Conservation (phyloP, 148 eudicot species). For the Silene latifolia region DNA sequence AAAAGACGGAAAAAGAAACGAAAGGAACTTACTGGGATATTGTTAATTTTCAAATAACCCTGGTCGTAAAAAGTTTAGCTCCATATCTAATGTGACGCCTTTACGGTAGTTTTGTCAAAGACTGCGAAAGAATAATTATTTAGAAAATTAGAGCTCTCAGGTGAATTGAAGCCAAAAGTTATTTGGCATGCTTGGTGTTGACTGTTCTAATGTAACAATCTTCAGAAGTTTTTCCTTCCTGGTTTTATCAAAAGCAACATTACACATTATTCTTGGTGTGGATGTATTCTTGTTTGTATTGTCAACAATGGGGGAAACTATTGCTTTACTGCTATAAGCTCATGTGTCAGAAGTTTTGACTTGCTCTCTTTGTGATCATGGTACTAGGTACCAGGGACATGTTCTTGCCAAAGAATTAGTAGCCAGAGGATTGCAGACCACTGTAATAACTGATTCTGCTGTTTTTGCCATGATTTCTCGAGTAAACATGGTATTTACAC, state of each 20-base stretch:
- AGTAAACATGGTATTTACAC: conserved; percentile 75
- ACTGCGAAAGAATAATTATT: neutral
- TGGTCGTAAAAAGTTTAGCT: neutral
- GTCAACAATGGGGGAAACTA: neutral
- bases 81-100: neutral
- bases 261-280: neutral
- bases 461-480: conserved; percentile 99
- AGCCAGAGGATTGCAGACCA: conserved; percentile 85
- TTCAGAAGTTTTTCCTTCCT: no score
- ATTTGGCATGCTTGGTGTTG: neutral
- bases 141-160: neutral
- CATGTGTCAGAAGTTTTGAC: conserved; percentile 10
- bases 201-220: neutral
- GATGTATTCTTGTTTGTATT: neutral
- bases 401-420: conserved; percentile 89
- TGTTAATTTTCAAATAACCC: neutral
- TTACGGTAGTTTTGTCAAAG: neutral
- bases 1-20: neutral
- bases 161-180: neutral
- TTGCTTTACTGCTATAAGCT: neutral
- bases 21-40: neutral
- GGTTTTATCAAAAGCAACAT: neutral
- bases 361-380: conserved; percentile 12
- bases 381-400: conserved; percentile 86
- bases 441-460: conserved; percentile 95